Evolutionary conservation across 1,284 basidiomycete genomes (phyloP).

Genomic region (Exobasidium rhododendri): DNA sequence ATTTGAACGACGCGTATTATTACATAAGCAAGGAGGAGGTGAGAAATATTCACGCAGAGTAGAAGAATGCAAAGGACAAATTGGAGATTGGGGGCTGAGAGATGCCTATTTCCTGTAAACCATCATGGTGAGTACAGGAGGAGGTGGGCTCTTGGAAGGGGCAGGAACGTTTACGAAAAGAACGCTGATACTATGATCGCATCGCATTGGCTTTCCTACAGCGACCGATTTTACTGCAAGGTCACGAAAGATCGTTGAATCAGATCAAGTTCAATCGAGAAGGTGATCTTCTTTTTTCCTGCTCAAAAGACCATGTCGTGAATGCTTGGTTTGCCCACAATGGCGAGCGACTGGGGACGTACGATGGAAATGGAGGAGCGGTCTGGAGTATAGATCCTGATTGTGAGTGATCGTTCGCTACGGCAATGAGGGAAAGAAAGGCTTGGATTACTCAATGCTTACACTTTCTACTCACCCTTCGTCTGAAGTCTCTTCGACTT

Average conservation of each 20-base stretch:
- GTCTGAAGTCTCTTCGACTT: constrained; percentile 71
- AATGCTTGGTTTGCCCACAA: constrained; percentile 99
- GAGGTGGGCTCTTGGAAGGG: no score
- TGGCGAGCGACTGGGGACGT: constrained; percentile 93
- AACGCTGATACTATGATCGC: neutral
- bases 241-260: constrained; percentile 96
- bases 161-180: neutral
- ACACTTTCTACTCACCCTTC: no score
- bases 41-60: no score
- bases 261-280: constrained; percentile 74
- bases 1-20: no score
- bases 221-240: constrained; percentile 60
- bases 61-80: no score
- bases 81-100: no score
- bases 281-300: constrained; percentile 92
- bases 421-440: no score
- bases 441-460: no score
- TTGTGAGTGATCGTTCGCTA: constrained; percentile 63
- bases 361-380: constrained; percentile 91
- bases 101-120: no score
- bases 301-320: constrained; percentile 90
- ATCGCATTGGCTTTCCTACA: constrained; percentile 8
- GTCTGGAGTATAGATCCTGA: constrained; percentile 97
- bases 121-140: constrained; percentile 11
- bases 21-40: no score